Percentiles rank a stretch among this genome's conserved stretches.
Conservation (phyloP, 176 grass and related monocot genomes). For the Chloris gayana region DNA sequence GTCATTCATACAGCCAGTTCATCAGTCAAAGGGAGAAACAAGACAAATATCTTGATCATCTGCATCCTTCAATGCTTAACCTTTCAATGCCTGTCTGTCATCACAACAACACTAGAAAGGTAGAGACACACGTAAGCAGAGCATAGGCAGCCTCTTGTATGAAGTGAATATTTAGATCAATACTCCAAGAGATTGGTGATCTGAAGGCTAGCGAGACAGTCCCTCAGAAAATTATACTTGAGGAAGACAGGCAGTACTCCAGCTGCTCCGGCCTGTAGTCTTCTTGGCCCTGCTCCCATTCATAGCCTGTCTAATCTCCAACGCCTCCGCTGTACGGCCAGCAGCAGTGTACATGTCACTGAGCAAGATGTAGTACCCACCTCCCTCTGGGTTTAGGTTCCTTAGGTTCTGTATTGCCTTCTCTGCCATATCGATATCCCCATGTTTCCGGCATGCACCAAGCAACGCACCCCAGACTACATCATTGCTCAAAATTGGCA, state of each 20-base stretch:
- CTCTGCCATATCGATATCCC: conserved; percentile 57
- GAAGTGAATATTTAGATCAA: neutral
- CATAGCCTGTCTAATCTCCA: conserved; percentile 47
- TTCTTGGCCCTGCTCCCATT: conserved; percentile 39
- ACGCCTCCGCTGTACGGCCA: conserved; percentile 47
- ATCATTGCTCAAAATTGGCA: conserved; percentile 50
- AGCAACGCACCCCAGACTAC: conserved; percentile 59
- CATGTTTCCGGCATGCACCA: conserved; percentile 56
- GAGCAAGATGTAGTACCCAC: conserved; percentile 64
- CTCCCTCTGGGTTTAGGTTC: conserved; percentile 47
- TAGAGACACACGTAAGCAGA: neutral
- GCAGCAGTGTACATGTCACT: conserved; percentile 48
- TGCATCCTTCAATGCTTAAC: neutral
- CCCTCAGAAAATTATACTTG: neutral
- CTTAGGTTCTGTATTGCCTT: conserved; percentile 48
- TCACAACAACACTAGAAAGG: conserved; percentile 15
- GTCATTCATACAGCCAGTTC: neutral
- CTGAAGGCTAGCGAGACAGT: neutral
- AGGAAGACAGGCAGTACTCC: conserved; percentile 26
- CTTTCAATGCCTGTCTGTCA: neutral
- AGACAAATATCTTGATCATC: neutral
- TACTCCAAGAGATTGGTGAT: neutral
- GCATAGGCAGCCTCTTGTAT: neutral
- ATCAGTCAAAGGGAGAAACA: neutral
- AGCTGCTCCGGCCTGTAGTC: conserved; percentile 46